Evolutionary conservation across 202 grass and related monocot species (phyloP).

Genomic region (Zizania palustris): DNA sequence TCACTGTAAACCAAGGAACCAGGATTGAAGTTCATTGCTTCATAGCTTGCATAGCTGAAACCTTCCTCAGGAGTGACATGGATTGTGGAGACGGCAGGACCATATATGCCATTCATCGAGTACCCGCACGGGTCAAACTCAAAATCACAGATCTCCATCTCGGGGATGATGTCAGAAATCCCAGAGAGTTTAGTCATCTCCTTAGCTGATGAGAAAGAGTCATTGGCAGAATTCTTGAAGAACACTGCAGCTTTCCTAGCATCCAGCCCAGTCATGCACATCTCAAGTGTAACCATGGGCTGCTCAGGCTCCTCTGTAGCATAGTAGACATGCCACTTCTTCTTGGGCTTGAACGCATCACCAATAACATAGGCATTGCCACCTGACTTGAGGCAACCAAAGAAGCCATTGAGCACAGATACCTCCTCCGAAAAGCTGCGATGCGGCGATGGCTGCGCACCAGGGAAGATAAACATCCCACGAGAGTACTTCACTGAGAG

Average conservation of each 20-base stretch:
- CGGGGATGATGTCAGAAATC: slow-evolving; percentile 81
- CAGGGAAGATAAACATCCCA: slow-evolving; percentile 82
- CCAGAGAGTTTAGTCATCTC: slow-evolving; percentile 80
- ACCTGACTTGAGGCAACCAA: slow-evolving; percentile 74
- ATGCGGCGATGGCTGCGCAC: slow-evolving; percentile 76
- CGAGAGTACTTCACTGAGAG: slow-evolving; percentile 79
- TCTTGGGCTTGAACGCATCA: slow-evolving; percentile 63
- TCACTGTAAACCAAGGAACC: slow-evolving; percentile 53
- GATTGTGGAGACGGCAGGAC: slow-evolving; percentile 68
- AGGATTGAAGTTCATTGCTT: slow-evolving; percentile 71
- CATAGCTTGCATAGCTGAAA: slow-evolving; percentile 96
- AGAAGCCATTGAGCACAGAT: slow-evolving; percentile 64
- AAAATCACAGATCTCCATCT: slow-evolving; percentile 96
- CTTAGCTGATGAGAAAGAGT: slow-evolving; percentile 44
- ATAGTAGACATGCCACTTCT: slow-evolving; percentile 87
- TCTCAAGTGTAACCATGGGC: slow-evolving; percentile 81
- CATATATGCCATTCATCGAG: slow-evolving; percentile 82
- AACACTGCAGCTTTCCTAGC: slow-evolving; percentile 60
- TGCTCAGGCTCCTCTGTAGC: slow-evolving; percentile 73
- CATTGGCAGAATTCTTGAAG: slow-evolving; percentile 66
- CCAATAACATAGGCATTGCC: slow-evolving; percentile 74
- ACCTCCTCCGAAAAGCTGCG: slow-evolving; percentile 77
- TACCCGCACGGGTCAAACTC: slow-evolving; percentile 91
- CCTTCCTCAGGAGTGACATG: slow-evolving; percentile 93
- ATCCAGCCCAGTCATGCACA: slow-evolving; percentile 87